These are phyloP conservation scores for Malus domestica DNA, from an alignment of 306 rosid species.

Conservation along the genomic window DNA sequence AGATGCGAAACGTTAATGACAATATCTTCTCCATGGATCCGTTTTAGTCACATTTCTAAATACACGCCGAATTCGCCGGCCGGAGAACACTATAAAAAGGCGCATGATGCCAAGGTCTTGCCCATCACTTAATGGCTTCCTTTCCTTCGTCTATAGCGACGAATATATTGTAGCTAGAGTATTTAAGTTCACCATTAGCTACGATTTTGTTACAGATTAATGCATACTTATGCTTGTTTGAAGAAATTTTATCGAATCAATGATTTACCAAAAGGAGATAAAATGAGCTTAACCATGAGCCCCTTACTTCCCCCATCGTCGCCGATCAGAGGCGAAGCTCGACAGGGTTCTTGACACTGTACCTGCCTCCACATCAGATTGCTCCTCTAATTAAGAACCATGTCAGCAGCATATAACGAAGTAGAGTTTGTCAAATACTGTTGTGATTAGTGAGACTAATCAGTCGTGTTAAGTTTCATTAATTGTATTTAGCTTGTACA, in stretches of 20 bases:
- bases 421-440: not conserved
- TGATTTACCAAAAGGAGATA: not conserved
- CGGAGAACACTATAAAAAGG: not conserved
- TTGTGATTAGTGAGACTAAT: too few species aligned
- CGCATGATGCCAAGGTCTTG: not conserved
- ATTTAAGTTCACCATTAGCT: not conserved
- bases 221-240: not conserved
- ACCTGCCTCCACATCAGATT: not conserved
- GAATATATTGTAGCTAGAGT: not conserved
- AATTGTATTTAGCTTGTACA: too few species aligned
- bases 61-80: not conserved
- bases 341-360: not conserved
- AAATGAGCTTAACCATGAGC: not conserved
- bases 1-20: not conserved
- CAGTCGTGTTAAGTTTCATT: too few species aligned
- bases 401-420: not conserved
- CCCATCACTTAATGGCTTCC: not conserved
- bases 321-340: not conserved
- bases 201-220: not conserved
- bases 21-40: not conserved
- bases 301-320: not conserved
- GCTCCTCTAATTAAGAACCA: not conserved
- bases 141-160: not conserved
- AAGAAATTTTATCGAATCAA: not conserved
- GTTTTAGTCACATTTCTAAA: not conserved